Percentiles rank a stretch among this genome's conserved stretches.
These are phyloP conservation scores for Lupinus albus DNA, from an alignment of 306 rosid genomes.

Conservation along the genomic window DNA sequence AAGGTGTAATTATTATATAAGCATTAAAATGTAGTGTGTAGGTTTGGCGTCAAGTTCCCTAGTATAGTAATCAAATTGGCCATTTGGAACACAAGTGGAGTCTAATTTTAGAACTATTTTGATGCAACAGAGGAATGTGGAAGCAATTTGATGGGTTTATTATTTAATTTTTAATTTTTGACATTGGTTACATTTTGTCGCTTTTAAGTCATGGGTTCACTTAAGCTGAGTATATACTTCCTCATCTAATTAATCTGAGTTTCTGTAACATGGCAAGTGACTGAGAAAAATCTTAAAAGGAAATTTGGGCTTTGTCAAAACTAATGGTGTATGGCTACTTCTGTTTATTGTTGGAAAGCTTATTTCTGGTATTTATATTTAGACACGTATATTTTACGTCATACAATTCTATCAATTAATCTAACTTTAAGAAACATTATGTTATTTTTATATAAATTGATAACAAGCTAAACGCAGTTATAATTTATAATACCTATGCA, in stretches of 20 bases:
- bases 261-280: background rate
- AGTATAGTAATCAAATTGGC: background rate
- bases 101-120: constrained; percentile 4
- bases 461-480: background rate
- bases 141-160: constrained; percentile 10
- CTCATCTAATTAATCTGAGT: background rate
- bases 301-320: constrained; percentile 3
- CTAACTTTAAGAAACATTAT: background rate
- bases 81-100: constrained; percentile 19
- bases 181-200: background rate
- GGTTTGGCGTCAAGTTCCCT: constrained; percentile 20
- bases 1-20: constrained; percentile 31
- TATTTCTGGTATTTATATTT: too few species aligned
- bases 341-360: background rate
- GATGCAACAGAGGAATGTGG: constrained; percentile 4
- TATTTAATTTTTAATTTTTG: background rate
- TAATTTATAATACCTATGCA: background rate
- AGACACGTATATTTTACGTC: too few species aligned
- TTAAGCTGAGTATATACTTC: constrained; percentile 8
- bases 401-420: too few species aligned
- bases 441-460: background rate
- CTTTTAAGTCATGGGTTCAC: background rate
- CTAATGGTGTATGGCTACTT: background rate
- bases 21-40: background rate
- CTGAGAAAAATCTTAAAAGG: background rate